Conservation (phyloP, 2,329 filamentous ascomycete species). For the Trichocomaceae sp. region DNA sequence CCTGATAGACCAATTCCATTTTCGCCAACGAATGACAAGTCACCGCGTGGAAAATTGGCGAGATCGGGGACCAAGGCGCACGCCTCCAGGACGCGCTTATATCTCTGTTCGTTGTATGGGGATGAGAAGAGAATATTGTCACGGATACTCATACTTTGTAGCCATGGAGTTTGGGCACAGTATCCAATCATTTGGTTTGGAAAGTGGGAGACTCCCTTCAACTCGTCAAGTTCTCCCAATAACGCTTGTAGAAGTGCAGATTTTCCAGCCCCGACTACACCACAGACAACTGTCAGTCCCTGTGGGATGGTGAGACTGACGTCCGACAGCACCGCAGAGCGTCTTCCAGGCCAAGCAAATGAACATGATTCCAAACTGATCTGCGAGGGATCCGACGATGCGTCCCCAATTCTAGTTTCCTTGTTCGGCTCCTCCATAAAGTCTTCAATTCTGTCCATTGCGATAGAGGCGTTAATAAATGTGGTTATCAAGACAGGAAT, state of each 20-base stretch:
- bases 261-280: conserved; percentile 60
- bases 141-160: conserved; percentile 63
- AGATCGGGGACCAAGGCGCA: conserved; percentile 58
- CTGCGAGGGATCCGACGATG: conserved; percentile 22
- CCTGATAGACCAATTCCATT: conserved; percentile 57
- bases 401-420: conserved; percentile 51
- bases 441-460: conserved; percentile 70
- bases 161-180: conserved; percentile 60
- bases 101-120: conserved; percentile 63
- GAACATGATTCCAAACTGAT: conserved; percentile 54
- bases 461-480: conserved; percentile 74
- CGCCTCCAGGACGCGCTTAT: conserved; percentile 60
- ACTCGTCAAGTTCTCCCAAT: conserved; percentile 53
- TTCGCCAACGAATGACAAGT: conserved; percentile 56
- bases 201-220: conserved; percentile 45
- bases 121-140: conserved; percentile 62
- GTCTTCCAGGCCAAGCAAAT: conserved; percentile 71
- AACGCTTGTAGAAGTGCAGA: conserved; percentile 55
- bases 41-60: conserved; percentile 56
- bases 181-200: conserved; percentile 56
- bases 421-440: conserved; percentile 86
- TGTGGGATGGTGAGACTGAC: conserved; percentile 49
- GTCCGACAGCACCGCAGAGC: conserved; percentile 49
- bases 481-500: conserved; percentile 69
- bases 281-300: conserved; percentile 55